These are phyloP conservation scores for Senna tora DNA, from an alignment of 306 rosid species.

Conservation along the genomic window DNA sequence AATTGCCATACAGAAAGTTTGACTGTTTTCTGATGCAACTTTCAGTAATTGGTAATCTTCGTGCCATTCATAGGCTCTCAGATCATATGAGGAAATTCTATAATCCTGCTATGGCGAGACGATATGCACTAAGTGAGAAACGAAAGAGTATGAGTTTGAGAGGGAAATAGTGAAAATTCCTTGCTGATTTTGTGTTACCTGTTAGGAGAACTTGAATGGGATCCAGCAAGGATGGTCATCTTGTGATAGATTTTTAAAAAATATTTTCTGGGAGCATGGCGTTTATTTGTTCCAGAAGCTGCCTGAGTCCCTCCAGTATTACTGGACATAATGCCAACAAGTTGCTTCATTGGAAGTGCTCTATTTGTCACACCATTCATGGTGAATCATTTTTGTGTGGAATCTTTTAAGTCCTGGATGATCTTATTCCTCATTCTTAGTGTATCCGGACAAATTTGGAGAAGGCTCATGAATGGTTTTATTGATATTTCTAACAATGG, in stretches of 20 bases:
- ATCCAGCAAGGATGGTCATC: conserved; percentile 7
- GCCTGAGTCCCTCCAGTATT: conserved; percentile 15
- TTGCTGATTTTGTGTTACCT: conserved; percentile 26
- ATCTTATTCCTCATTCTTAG: conserved; percentile 3
- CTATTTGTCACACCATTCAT: neutral
- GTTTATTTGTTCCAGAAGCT: conserved; percentile 11
- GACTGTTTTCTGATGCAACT: conserved; percentile 71
- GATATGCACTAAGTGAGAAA: conserved; percentile 73
- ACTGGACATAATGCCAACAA: conserved; percentile 14
- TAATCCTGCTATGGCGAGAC: conserved; percentile 86
- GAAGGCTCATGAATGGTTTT: neutral
- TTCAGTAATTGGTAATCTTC: conserved; percentile 74
- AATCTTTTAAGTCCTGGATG: neutral
- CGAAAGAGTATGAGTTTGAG: conserved; percentile 75
- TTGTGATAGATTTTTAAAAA: conserved; percentile 8
- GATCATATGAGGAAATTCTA: conserved; percentile 86
- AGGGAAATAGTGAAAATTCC: conserved; percentile 46
- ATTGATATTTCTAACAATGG: neutral
- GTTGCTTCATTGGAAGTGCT: conserved; percentile 26
- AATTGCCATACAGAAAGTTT: conserved; percentile 75
- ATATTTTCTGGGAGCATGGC: conserved; percentile 15
- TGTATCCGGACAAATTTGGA: neutral
- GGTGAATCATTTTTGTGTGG: conserved; percentile 4
- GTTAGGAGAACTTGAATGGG: conserved; percentile 30
- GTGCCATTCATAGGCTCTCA: conserved; percentile 77